Evolutionary conservation across 1,284 basidiomycete genomes (phyloP).

Genomic region (Golubevia sp.): DNA sequence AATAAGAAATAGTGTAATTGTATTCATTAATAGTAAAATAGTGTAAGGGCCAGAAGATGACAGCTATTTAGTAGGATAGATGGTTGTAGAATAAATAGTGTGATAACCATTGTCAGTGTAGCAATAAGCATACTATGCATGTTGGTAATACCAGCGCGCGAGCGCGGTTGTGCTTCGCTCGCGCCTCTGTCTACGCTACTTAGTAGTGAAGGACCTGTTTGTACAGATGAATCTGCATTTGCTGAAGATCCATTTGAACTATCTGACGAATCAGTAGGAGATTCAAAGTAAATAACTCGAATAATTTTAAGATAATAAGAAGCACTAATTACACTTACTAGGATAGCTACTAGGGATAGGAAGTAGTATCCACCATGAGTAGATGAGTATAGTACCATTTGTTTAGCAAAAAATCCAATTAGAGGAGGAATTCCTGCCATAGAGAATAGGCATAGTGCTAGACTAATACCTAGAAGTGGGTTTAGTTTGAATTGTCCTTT

Average conservation of each 20-base stretch:
- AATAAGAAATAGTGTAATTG: slow-evolving; percentile 23
- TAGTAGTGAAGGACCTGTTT: too few species aligned
- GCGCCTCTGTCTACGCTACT: too few species aligned
- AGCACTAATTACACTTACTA: slow-evolving; percentile 61
- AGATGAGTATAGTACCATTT: slow-evolving; percentile 50
- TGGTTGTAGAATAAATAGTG: slow-evolving; percentile 50
- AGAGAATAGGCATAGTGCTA: slow-evolving; percentile 54
- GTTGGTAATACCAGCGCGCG: slow-evolving; percentile 34
- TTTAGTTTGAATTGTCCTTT: slow-evolving; percentile 46
- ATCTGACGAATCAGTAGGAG: not conserved
- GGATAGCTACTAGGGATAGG: slow-evolving; percentile 57
- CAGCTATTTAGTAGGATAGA: slow-evolving; percentile 56
- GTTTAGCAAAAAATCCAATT: slow-evolving; percentile 60
- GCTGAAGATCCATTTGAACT: not conserved
- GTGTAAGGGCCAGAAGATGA: slow-evolving; percentile 51
- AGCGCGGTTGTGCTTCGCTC: too few species aligned
- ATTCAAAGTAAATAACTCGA: slow-evolving; percentile 40
- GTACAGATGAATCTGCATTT: too few species aligned
- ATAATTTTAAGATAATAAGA: slow-evolving; percentile 60
- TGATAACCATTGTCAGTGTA: slow-evolving; percentile 50
- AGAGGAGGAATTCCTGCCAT: slow-evolving; percentile 58
- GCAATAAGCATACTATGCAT: slow-evolving; percentile 58
- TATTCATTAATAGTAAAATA: slow-evolving; percentile 44
- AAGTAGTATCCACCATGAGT: slow-evolving; percentile 50
- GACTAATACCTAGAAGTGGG: slow-evolving; percentile 47